Base-by-base conservation (phyloP, 2,329 filamentous ascomycete species). In the Ceratocystiopsis minuta region DNA sequence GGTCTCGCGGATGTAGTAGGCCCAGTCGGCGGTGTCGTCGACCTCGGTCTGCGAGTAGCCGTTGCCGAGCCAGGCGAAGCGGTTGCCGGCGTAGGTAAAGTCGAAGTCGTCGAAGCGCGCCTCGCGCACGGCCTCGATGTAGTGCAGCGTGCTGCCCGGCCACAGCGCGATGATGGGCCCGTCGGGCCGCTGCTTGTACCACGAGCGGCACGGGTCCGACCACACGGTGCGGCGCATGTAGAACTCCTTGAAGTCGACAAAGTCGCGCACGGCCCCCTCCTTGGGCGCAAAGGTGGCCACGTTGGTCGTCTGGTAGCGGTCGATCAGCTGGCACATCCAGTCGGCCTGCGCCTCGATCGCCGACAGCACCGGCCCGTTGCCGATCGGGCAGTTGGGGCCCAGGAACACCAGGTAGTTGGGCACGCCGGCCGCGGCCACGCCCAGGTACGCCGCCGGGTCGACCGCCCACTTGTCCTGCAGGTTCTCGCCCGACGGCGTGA, bases 261-360 rank as follows among this genome's bases (percentile, higher is more conserved):
- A 49, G 18, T 52, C 49, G 36, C 57, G 52, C 18, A 55, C 45
- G 1, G 40, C 40, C 34, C 42, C 40, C 16, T 16, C 45, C 16
- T 34, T 40, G 17, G 43, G 40, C 0, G 41, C 44, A 37, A 58
- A 50, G 0, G 60, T 57, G 7, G 54, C 52, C 39, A 70, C 64
- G 52, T 65, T 60, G 50, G 65, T 56, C 2, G 62, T 67, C 54
- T 71, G 67, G 51, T 59, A 67, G 32, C 63, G 60, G 53, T 68
- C 61, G 45, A 71, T 60, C 36, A 67, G 52, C 50, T 67, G 63
- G 49, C 62, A 60, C 51, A 68, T 64, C 57, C 68, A 70, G 50
- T 51, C 47, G 37, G 45, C 43, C 40, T 49, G 44, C 9, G 48
- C 47, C 45, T 51, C 47, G 34, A 52, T 45, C 33, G 43, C 42